Conservation (phyloP, 805 yeast genomes). For the Metschnikowia dekortorum region DNA sequence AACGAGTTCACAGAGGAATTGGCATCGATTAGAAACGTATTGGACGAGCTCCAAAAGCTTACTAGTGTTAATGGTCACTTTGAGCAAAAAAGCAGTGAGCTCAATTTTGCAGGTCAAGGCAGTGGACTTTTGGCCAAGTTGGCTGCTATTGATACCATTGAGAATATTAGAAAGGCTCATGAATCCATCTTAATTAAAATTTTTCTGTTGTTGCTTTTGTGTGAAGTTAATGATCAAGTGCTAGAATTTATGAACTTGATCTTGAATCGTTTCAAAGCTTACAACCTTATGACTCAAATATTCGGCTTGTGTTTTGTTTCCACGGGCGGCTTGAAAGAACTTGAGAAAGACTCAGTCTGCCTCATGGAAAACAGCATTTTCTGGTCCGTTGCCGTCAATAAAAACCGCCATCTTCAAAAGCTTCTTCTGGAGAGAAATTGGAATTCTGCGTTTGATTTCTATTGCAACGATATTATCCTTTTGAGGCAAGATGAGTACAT, state of each 20-base stretch:
- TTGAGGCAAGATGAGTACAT: conserved; percentile 5
- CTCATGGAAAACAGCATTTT: conserved; percentile 26
- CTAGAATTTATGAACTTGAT: conserved; percentile 22
- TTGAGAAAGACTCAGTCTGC: conserved; percentile 13
- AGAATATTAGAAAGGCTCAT: conserved; percentile 26
- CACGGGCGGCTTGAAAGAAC: conserved; percentile 9
- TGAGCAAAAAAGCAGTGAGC: conserved; percentile 3
- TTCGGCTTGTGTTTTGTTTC: conserved; percentile 25
- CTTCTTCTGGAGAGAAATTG: conserved; percentile 18
- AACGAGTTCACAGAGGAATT: conserved; percentile 19
- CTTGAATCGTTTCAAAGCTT: conserved; percentile 22
- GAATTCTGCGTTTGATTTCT: conserved; percentile 27
- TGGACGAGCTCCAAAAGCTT: conserved; percentile 21
- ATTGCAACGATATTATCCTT: conserved; percentile 14
- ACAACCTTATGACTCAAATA: conserved; percentile 21
- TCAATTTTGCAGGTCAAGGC: conserved; percentile 11
- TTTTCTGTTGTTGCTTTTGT: conserved; percentile 27
- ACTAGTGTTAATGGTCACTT: conserved; percentile 13
- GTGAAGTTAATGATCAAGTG: conserved; percentile 29
- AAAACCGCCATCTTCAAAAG: conserved; percentile 15
- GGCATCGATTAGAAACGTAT: conserved; percentile 23
- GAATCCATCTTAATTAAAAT: conserved; percentile 27
- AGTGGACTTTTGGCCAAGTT: conserved; percentile 23
- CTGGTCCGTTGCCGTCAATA: conserved; percentile 26
- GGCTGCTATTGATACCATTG: conserved; percentile 22